phyloP scores from a whole-genome alignment of 1,284 basidiomycete species.

The Malassezia japonica region DNA sequence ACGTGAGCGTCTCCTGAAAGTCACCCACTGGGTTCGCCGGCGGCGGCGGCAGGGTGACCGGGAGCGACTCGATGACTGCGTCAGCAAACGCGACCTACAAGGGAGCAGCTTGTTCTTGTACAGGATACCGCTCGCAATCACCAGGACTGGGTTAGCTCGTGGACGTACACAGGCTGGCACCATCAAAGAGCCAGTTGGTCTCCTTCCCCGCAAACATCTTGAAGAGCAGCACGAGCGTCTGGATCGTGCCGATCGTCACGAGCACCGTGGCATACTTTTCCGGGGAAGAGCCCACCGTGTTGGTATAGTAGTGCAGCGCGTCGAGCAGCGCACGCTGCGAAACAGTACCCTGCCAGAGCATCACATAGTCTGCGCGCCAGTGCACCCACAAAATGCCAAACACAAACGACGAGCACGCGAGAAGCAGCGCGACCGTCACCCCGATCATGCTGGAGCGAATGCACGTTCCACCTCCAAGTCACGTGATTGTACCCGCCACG shows the following conservation, averaged over 20 bases:
- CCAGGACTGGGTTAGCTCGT: slow-evolving; percentile 25
- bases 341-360: slow-evolving; percentile 42
- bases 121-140: slow-evolving; percentile 35
- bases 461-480: not conserved
- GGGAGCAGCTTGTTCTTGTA: slow-evolving; percentile 38
- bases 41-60: not conserved
- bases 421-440: slow-evolving; percentile 21
- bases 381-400: slow-evolving; percentile 44
- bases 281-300: slow-evolving; percentile 31
- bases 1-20: not conserved
- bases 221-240: slow-evolving; percentile 22
- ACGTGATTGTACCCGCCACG: slow-evolving; percentile 2
- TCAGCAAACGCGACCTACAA: slow-evolving; percentile 20
- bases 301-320: slow-evolving; percentile 41
- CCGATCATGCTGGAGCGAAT: slow-evolving; percentile 20
- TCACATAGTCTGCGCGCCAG: slow-evolving; percentile 45
- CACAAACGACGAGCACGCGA: slow-evolving; percentile 33
- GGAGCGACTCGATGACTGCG: slow-evolving; percentile 1
- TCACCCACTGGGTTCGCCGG: not conserved
- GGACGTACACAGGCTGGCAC: slow-evolving; percentile 40
- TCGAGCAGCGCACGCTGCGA: slow-evolving; percentile 29
- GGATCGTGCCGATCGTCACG: slow-evolving; percentile 24
- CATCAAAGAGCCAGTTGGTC: slow-evolving; percentile 48
- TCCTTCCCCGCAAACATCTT: slow-evolving; percentile 38
- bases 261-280: slow-evolving; percentile 22